These are phyloP conservation scores for Alternaria solani DNA, from an alignment of 2,329 filamentous ascomycete genomes.

Conservation along the genomic window DNA sequence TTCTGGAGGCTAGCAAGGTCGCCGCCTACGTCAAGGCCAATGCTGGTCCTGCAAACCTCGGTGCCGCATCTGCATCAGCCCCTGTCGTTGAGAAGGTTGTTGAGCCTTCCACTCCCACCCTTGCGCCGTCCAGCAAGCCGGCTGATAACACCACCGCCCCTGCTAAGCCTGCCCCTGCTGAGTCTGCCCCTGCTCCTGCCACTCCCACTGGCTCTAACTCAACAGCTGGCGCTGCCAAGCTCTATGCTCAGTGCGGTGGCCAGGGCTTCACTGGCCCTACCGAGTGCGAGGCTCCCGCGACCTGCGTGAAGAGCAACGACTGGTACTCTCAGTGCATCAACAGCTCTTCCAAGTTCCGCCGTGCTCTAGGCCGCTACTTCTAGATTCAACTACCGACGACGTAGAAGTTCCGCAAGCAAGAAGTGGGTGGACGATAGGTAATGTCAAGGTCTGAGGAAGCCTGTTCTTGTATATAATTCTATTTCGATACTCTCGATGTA, in stretches of 20 bases:
- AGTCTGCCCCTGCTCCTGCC: background rate
- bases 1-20: slow-evolving; percentile 26
- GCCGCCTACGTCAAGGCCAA: slow-evolving; percentile 32
- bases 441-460: background rate
- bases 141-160: background rate
- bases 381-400: background rate
- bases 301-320: slow-evolving; percentile 48
- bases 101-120: no score
- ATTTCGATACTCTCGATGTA: background rate
- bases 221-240: slow-evolving; percentile 12
- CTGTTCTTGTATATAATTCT: slow-evolving; percentile 4
- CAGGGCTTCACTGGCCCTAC: slow-evolving; percentile 49
- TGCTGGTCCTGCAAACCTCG: slow-evolving; percentile 29
- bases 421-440: background rate
- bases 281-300: slow-evolving; percentile 46
- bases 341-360: slow-evolving; percentile 21
- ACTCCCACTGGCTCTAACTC: background rate
- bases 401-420: accelerated
- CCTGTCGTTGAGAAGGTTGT: background rate
- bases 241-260: slow-evolving; percentile 54
- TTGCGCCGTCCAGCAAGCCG: no score
- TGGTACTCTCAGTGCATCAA: slow-evolving; percentile 55
- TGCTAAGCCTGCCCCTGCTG: background rate
- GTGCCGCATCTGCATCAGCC: slow-evolving; percentile 10
- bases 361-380: slow-evolving; percentile 3